Base-by-base conservation (phyloP, 306 rosid genomes). In the Amphicarpaea edgeworthii region DNA sequence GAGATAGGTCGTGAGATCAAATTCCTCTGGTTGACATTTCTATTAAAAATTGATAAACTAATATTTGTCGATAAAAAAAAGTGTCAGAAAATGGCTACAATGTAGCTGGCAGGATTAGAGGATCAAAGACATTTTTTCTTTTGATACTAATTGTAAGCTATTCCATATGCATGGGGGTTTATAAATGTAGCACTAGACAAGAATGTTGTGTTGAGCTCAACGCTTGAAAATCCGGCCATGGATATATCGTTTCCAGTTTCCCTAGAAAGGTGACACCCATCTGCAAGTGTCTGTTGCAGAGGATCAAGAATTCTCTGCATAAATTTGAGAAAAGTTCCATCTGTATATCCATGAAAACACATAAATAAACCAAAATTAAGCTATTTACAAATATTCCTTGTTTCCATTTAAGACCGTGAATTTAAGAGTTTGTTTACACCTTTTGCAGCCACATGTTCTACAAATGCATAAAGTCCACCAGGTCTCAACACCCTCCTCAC, bases 361-460 rank as follows among this genome's bases (percentile, higher is more conserved):
- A 62, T 45, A 38, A 57, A n/a, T 1, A 70, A 77, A 41, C 14
- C 41, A 20, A 70, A 43, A 59, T 58, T 50, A 41, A 24, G 59
- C 51, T 28, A 28, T 60, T 57, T 69, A 20, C 54, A 20, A 23
- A 4, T 19, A 15, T 23, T 2, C 50, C 19, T 34, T 30, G 17
- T 50, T 55, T 65, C 21, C 20, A 43, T 79, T 49, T 28, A 5
- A 28, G 32, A 2, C 10, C 28, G 24, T 8, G 55, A 84, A 68
- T 38, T 53, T 16, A 72, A 51, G 49, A 58, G 77, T 71, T 82
- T 60, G 79, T 20, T 55, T 54, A 34, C 67, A 89, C 97, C 97
- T 92, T 85, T 76, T 5, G 97, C 97, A 41, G 93, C 97, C 19
- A 95, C 97, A 28, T 92, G 97, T 77, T 95, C 98, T 19, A 90